Conservation (phyloP, 495 filamentous ascomycete genomes). For the Neurospora sublineolata region DNA sequence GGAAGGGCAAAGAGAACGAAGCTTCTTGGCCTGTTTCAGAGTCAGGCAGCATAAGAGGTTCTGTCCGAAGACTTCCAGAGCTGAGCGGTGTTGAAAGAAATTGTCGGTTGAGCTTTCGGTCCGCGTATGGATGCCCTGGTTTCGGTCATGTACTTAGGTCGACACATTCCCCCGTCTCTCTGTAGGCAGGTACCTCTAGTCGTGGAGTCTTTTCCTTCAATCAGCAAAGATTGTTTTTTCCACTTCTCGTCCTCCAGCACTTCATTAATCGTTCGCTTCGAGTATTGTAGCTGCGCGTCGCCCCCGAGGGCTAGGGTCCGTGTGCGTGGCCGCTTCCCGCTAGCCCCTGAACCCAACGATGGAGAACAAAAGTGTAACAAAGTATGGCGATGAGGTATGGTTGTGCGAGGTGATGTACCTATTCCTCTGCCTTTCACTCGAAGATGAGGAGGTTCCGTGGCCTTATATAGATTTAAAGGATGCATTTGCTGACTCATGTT, state of each 20-base stretch:
- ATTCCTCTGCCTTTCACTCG: too few species aligned
- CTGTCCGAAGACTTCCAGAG: not conserved
- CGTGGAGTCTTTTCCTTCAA: not conserved
- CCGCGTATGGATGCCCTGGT: not conserved
- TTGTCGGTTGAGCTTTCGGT: not conserved
- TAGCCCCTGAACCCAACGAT: too few species aligned
- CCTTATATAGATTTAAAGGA: not conserved
- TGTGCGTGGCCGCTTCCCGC: not conserved
- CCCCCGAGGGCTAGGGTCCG: not conserved
- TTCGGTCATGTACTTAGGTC: not conserved
- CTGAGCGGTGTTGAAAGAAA: not conserved
- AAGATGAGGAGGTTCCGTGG: not conserved
- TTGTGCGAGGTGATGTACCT: too few species aligned
- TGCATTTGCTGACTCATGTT: too few species aligned
- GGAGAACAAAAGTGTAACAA: too few species aligned
- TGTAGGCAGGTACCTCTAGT: not conserved
- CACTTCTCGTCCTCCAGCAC: not conserved
- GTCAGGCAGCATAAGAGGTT: not conserved
- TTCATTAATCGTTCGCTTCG: not conserved
- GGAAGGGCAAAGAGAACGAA: not conserved
- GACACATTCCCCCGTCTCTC: not conserved
- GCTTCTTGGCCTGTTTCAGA: not conserved
- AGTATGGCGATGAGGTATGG: too few species aligned
- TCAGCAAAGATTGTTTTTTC: not conserved
- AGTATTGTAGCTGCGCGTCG: not conserved